Conservation (phyloP, 345 rosid species). For the Cardamine resedifolia region DNA sequence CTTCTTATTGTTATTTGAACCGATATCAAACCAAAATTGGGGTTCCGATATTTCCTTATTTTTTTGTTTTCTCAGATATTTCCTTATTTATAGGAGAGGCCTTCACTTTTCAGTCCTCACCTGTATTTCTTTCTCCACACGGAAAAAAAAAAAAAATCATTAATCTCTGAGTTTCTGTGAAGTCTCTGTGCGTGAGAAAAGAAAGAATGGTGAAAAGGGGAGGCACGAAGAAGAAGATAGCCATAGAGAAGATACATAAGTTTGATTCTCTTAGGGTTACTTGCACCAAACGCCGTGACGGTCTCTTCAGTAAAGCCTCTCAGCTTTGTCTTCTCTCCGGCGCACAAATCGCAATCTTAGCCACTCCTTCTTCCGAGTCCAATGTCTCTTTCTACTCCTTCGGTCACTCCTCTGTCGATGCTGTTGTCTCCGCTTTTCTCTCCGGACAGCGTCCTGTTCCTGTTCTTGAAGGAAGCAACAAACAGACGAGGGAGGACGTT, state of each 20-base stretch:
- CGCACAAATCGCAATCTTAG: background rate
- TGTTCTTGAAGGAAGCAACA: background rate
- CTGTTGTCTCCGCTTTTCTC: background rate
- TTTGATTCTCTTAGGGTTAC: fast-evolving
- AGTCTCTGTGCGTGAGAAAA: too few species aligned
- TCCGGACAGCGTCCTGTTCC: background rate
- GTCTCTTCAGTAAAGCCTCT: background rate
- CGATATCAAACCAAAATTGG: too few species aligned
- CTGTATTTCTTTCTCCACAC: too few species aligned
- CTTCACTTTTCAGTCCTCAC: too few species aligned
- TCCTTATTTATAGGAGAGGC: too few species aligned
- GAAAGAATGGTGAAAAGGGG: background rate
- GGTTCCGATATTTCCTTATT: too few species aligned
- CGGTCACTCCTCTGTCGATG: background rate
- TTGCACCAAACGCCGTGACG: background rate
- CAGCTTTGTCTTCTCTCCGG: conserved; percentile 8
- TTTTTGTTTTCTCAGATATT: too few species aligned
- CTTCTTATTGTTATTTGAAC: too few species aligned
- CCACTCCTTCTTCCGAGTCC: background rate
- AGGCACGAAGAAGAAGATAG: background rate
- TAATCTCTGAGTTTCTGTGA: too few species aligned
- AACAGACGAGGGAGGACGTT: background rate
- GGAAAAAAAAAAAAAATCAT: background rate
- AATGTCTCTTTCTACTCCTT: conserved; percentile 9
- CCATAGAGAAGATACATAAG: background rate